Percentiles rank a stretch among this genome's conserved stretches.
Conservation (phyloP, 805 yeast genomes). For the Schwanniomyces polymorphus region DNA sequence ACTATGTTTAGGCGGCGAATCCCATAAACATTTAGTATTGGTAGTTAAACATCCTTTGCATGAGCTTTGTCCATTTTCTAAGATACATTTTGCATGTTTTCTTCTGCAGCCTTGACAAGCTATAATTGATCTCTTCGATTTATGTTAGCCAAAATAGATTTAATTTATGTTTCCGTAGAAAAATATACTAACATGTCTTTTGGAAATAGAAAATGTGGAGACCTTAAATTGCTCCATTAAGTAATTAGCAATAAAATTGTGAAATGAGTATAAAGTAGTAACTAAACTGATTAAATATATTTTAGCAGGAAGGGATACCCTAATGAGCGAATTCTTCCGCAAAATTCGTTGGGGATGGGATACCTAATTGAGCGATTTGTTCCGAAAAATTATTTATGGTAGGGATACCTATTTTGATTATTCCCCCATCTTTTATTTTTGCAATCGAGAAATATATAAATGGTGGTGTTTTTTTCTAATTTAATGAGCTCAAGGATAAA, state of each 20-base stretch:
- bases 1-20: constrained; percentile 3
- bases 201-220: constrained; percentile 13
- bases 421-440: not conserved
- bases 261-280: not conserved
- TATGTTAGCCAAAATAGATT: not conserved
- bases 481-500: not conserved
- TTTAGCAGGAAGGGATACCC: not conserved
- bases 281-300: not conserved
- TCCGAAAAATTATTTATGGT: not conserved
- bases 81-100: no score
- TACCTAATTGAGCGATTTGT: not conserved
- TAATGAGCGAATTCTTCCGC: not conserved
- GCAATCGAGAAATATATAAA: not conserved
- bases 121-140: not conserved
- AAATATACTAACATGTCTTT: constrained; percentile 7
- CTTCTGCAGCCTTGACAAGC: no score
- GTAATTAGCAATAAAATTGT: not conserved
- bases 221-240: constrained; percentile 7
- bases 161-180: not conserved
- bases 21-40: constrained; percentile 9
- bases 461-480: not conserved
- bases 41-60: no score
- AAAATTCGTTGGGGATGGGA: not conserved
- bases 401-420: not conserved
- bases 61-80: no score